Evolutionary conservation across 2,329 filamentous ascomycete genomes (phyloP).

Genomic region (Fusarium avenaceum): DNA sequence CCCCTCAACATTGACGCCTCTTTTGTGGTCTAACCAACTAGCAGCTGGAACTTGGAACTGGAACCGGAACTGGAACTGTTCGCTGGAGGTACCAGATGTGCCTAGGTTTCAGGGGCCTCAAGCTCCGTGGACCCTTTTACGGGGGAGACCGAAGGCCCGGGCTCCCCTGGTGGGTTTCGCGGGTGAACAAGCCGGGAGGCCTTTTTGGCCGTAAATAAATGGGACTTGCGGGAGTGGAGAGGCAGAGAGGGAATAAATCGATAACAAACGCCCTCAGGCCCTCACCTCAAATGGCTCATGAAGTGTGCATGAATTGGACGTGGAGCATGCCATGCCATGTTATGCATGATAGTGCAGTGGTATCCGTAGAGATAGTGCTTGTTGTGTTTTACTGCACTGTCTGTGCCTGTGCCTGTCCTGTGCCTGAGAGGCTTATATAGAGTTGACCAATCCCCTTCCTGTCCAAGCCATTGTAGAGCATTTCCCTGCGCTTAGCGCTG

Average conservation of each 20-base stretch:
- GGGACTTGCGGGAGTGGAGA: slow-evolving; percentile 4
- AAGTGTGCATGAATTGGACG: slow-evolving; percentile 13
- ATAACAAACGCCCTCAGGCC: slow-evolving; percentile 29
- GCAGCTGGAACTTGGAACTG: neutral
- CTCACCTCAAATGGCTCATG: slow-evolving; percentile 34
- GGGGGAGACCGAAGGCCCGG: slow-evolving; percentile 38
- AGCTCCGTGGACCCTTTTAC: slow-evolving; percentile 24
- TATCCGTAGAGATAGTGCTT: neutral
- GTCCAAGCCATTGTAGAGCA: slow-evolving; percentile 9
- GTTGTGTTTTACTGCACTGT: neutral
- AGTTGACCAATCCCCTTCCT: slow-evolving; percentile 26
- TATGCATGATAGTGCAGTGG: slow-evolving; percentile 11
- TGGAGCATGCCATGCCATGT: slow-evolving; percentile 10
- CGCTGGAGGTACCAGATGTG: neutral
- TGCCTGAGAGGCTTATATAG: slow-evolving; percentile 28
- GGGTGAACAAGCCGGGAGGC: slow-evolving; percentile 22
- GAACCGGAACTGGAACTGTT: neutral
- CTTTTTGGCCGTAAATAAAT: slow-evolving; percentile 14
- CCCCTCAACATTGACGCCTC: slow-evolving; percentile 9
- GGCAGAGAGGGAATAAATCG: slow-evolving; percentile 18
- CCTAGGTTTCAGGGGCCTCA: slow-evolving; percentile 26
- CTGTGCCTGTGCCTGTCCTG: slow-evolving; percentile 1
- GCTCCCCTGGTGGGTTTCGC: slow-evolving; percentile 14
- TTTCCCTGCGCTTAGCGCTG: slow-evolving; percentile 28
- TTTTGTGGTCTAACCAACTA: neutral